phyloP scores from a whole-genome alignment of 179 eudicot genomes.

The Silene noctiflora region DNA sequence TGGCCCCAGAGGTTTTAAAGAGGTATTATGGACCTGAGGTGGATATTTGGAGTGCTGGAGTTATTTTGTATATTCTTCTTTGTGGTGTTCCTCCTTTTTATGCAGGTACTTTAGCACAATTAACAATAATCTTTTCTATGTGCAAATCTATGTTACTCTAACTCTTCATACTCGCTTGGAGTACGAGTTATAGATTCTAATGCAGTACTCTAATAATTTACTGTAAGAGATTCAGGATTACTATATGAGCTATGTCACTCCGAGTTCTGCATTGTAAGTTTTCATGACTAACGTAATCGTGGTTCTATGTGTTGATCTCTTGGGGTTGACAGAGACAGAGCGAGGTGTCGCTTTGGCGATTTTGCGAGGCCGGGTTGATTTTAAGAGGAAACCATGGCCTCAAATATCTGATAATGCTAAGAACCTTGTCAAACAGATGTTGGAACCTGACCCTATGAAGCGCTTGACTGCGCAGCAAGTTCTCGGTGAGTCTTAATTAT shows the following conservation, averaged over 20 bases:
- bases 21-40: slow-evolving; percentile 21
- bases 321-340: slow-evolving; percentile 57
- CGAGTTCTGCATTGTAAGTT: too few species aligned
- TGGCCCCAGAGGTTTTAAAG: slow-evolving; percentile 20
- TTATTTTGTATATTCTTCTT: slow-evolving; percentile 20
- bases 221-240: too few species aligned
- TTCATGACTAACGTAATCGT: too few species aligned
- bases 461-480: slow-evolving; percentile 87
- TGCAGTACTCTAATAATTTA: not conserved
- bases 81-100: slow-evolving; percentile 20
- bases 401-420: slow-evolving; percentile 83
- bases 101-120: not conserved
- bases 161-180: too few species aligned
- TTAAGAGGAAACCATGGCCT: slow-evolving; percentile 96
- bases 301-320: too few species aligned
- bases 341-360: slow-evolving; percentile 93
- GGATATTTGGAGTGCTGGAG: slow-evolving; percentile 23
- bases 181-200: not conserved
- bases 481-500: slow-evolving; percentile 44
- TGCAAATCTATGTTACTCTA: too few species aligned
- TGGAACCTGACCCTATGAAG: slow-evolving; percentile 72
- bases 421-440: slow-evolving; percentile 68
- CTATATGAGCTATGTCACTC: too few species aligned
- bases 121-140: too few species aligned
- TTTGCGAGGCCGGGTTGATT: slow-evolving; percentile 70